Conservation (phyloP, 768 basidiomycete species). For the Boletus barrowsii region DNA sequence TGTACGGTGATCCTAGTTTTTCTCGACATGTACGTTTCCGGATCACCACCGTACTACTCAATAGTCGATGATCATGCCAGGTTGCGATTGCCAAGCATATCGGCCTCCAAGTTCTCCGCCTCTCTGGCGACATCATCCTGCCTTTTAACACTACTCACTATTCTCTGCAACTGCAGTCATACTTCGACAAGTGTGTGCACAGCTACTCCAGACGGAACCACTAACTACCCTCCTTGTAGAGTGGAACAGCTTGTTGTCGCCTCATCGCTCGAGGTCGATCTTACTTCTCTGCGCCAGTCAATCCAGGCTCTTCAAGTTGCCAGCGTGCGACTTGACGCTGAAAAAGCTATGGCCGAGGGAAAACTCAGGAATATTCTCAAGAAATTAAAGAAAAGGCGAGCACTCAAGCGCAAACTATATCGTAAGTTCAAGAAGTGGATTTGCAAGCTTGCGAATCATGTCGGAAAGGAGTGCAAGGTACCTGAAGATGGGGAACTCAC, state of each 20-base stretch:
- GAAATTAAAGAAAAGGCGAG: conserved; percentile 30
- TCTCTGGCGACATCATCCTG: conserved; percentile 61
- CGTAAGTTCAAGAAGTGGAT: conserved; percentile 10
- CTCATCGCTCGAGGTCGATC: conserved; percentile 46
- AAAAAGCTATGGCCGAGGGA: conserved; percentile 54
- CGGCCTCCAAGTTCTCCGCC: conserved; percentile 59
- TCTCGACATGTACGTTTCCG: conserved; percentile 55
- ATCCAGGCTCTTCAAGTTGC: conserved; percentile 48
- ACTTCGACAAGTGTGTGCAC: conserved; percentile 51
- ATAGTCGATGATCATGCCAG: conserved; percentile 31
- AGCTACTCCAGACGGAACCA: conserved; percentile 24
- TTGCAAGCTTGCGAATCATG: conserved; percentile 36
- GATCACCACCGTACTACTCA: neutral
- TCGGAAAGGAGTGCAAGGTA: conserved; percentile 27
- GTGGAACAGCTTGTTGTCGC: conserved; percentile 26
- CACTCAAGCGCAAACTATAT: conserved; percentile 19
- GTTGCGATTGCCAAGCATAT: conserved; percentile 66
- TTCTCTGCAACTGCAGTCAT: conserved; percentile 58
- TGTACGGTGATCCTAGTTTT: conserved; percentile 76
- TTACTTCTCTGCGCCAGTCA: conserved; percentile 43
- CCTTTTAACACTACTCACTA: conserved; percentile 81
- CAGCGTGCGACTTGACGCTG: conserved; percentile 54
- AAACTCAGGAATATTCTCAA: conserved; percentile 46
- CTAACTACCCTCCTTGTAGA: conserved; percentile 13
- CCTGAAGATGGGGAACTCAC: conserved; percentile 1